Base-by-base conservation (phyloP, 1,284 basidiomycete genomes). In the Trametes versicolor region DNA sequence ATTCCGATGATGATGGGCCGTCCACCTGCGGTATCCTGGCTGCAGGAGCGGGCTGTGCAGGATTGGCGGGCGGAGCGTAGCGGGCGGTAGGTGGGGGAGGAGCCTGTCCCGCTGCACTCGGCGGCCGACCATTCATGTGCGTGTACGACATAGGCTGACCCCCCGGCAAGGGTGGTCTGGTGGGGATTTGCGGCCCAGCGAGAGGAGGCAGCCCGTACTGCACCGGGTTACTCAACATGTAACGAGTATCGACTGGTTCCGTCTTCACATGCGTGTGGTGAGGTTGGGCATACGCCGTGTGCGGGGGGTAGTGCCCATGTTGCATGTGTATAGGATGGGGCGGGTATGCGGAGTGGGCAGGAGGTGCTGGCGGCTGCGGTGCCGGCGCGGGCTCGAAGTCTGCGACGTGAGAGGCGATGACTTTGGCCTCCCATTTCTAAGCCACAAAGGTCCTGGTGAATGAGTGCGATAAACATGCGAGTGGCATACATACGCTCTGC, bases 401-500 rank as follows among this genome's bases (percentile, higher is more conserved):
- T 64, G 97, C 97, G 19, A 98, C 97, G 72, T 94, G 91, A 0
- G 96, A 97, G 15, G 91, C 92, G 36, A 98, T 87, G 43, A 99
- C 90, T 79, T 97, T 97, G 74, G 85, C 86, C 77, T 98, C 93
- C 97, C 97, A 99, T 89, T 94, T 95, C 92, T 97, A 75, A 47
- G 69, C 53, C 47, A 51, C 49, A 54, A 58, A 66, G 34, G 48
- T 62, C 60, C 63, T 19, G 61, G 57, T 62, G 55, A 64, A 63
- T 62, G 36, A 27, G 27, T 45, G 58, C 48, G 54, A 41, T 37
- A 43, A 57, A 64, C 60, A 61, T 34, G 65, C 29, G 55, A 56
- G 58, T 66, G 27, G 58, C 54, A 66, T 68, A 85, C 93, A 84
- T 81, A 97, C 95, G 69, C 88, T 85, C 80, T 97, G 95, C 62